phyloP scores from a whole-genome alignment of 2,329 filamentous ascomycete genomes.

The Colletotrichum karsti region DNA sequence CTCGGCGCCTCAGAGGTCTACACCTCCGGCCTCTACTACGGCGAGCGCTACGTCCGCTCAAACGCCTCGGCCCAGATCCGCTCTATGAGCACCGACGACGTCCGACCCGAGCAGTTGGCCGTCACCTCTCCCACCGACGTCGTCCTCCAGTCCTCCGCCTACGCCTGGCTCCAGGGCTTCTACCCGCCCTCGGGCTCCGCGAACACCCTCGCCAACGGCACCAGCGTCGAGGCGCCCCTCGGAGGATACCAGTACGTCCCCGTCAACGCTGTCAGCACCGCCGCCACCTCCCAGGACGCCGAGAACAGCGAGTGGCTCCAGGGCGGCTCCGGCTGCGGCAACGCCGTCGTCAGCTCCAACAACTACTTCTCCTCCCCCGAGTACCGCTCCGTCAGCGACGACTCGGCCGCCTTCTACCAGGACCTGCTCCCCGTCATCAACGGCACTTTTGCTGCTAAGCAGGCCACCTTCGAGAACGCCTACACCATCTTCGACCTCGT shows the following conservation, averaged over 20 bases:
- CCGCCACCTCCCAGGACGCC: conserved; percentile 61
- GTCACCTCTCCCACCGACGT: conserved; percentile 77
- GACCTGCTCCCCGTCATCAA: conserved; percentile 63
- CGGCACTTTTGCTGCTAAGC: conserved; percentile 53
- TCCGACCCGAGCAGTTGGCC: conserved; percentile 74
- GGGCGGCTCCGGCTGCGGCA: conserved; percentile 64
- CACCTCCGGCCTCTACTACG: conserved; percentile 78
- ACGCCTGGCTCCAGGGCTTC: conserved; percentile 83
- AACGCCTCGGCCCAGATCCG: conserved; percentile 68
- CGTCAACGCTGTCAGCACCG: conserved; percentile 67
- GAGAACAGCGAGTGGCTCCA: conserved; percentile 68
- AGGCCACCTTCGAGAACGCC: conserved; percentile 65
- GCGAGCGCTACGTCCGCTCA: conserved; percentile 75
- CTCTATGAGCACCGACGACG: conserved; percentile 72
- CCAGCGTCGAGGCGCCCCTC: conserved; percentile 71
- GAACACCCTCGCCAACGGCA: conserved; percentile 77
- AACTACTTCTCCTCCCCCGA: conserved; percentile 58
- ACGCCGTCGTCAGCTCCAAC: conserved; percentile 62
- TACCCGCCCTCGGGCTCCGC: conserved; percentile 78
- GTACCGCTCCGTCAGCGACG: conserved; percentile 52
- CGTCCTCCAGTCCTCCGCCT: conserved; percentile 83
- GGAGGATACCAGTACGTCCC: conserved; percentile 87
- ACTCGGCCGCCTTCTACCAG: conserved; percentile 69
- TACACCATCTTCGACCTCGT: conserved; percentile 71
- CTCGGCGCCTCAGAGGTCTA: conserved; percentile 82